Evolutionary conservation across 805 yeast genomes (phyloP), one percentile per base, ranked within the genome.

Genomic region (Candida ponderosae): DNA sequence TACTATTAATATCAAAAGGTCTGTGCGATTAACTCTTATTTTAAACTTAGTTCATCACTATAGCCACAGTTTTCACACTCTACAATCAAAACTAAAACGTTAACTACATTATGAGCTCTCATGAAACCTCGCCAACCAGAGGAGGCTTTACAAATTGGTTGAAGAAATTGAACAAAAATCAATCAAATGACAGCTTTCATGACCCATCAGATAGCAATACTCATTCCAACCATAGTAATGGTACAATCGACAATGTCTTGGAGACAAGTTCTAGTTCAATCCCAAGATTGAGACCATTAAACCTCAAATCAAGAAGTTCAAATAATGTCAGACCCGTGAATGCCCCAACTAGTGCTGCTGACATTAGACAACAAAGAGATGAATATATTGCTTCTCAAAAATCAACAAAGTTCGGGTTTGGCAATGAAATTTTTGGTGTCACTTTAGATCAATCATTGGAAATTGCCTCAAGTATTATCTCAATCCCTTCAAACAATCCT

Each of bases 391-490:
- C 59, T 2, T 48, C 54, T 2, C 54, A 54, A 35, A 49, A 46
- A n/a, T 17, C 48, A 33, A 24, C 14, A 8, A 50, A 56, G 33
- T 59, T 62, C 38, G 66, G 60, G 2, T 63, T 60, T 38, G 63
- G 66, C 2, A 67, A 63, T 29, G 57, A 59, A 35, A 77, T 93
- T 40, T 82, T 93, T 69, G 97, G 96, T 14, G 87, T 81, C 4
- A 75, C 90, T 2, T 66, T 93, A 26, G 74, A 72, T 10, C 71
- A 72, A 20, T 85, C 95, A 14, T 69, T 90, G 34, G 60, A 70
- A 26, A 72, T 79, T 41, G 96, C 97, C 0, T 79, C 79, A 40
- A 95, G 89, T 15, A 71, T 76, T 34, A 83, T 87, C 37, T 74
- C 80, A 28, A 74, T 83, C 7, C 66, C 81, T 32, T 72, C 74